phyloP scores from a whole-genome alignment of 73 alveolate genomes.

The Uronychia setigera region DNA sequence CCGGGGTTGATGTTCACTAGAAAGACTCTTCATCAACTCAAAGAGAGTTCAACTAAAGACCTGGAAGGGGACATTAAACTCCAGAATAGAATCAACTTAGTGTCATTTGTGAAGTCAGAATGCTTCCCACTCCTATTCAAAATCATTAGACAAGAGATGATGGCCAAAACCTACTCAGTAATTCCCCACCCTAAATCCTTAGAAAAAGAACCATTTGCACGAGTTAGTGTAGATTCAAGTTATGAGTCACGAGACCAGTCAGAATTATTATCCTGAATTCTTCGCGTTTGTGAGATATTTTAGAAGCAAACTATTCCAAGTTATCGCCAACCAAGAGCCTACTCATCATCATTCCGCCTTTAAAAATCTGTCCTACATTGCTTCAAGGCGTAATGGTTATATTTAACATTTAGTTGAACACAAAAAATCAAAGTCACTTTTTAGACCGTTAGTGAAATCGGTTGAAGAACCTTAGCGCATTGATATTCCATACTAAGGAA shows the following conservation, averaged over 20 bases:
- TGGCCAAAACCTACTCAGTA: neutral
- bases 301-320: neutral
- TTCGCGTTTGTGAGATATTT: neutral
- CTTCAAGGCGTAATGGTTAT: neutral
- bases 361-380: neutral
- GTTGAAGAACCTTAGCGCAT: neutral
- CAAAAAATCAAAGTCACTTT: neutral
- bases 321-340: neutral
- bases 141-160: neutral
- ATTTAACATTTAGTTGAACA: neutral
- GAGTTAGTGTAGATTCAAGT: neutral
- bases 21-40: neutral
- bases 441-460: neutral
- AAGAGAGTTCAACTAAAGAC: neutral
- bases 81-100: constrained; percentile 3
- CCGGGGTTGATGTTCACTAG: neutral
- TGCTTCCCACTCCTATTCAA: neutral
- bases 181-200: neutral
- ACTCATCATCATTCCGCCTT: neutral
- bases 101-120: neutral
- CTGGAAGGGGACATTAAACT: neutral
- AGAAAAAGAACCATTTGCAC: neutral
- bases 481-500: neutral
- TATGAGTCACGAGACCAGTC: neutral
- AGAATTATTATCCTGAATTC: neutral